A percentile compares a stretch with the other conserved stretches of the same genome.
Conservation (phyloP, 768 basidiomycete genomes). For the Mycena kentingensis region DNA sequence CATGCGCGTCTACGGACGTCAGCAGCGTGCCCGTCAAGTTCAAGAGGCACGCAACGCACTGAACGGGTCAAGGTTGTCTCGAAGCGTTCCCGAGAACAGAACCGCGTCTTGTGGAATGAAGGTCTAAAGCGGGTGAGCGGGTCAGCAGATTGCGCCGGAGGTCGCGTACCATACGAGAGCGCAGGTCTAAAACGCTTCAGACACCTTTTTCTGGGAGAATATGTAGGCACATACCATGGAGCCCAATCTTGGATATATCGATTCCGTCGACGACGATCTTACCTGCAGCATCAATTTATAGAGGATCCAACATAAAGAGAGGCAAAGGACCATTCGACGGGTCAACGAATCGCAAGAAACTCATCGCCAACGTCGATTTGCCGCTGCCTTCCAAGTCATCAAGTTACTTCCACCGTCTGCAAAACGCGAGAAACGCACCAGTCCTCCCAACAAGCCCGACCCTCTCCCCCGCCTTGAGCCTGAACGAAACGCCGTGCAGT, state of each 20-base stretch:
- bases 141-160: conserved; percentile 4
- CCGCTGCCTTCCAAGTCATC: conserved; percentile 55
- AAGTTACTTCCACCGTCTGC: not conserved
- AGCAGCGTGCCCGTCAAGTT: not conserved
- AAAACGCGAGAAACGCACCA: conserved; percentile 35
- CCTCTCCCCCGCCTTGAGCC: conserved; percentile 69
- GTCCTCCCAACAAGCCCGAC: conserved; percentile 83
- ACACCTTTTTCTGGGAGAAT: no score
- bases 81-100: conserved; percentile 77
- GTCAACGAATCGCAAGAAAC: conserved; percentile 65
- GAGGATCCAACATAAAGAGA: not conserved
- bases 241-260: conserved; percentile 1
- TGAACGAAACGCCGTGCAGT: conserved; percentile 73
- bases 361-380: conserved; percentile 85
- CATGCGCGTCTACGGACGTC: conserved; percentile 58
- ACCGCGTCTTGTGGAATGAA: conserved; percentile 81
- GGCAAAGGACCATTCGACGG: not conserved
- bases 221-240: not conserved
- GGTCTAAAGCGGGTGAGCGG: conserved; percentile 46
- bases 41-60: conserved; percentile 38
- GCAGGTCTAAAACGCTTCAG: not conserved
- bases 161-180: conserved; percentile 5
- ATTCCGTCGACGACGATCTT: conserved; percentile 1
- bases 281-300: not conserved
- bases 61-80: conserved; percentile 78